Evolutionary conservation across 805 yeast species (phyloP).

Genomic region (Vanderwaltozyma yarrowii): DNA sequence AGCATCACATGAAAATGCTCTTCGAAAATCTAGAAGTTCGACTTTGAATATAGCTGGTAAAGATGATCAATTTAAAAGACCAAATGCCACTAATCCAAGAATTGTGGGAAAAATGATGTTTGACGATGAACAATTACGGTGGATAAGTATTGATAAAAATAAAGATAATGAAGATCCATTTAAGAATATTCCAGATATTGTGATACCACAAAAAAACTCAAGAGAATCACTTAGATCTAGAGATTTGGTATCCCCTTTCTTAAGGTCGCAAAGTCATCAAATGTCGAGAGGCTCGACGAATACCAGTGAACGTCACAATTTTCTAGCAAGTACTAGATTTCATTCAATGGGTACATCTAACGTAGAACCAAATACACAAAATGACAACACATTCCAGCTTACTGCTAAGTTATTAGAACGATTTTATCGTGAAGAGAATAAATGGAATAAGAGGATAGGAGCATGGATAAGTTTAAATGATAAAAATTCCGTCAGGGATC

Average conservation of each 20-base stretch:
- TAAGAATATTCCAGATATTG: slow-evolving; percentile 19
- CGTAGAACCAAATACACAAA: not conserved
- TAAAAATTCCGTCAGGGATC: slow-evolving; percentile 3
- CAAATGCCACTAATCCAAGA: slow-evolving; percentile 7
- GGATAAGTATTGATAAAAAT: slow-evolving; percentile 20
- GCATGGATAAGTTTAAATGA: slow-evolving; percentile 22
- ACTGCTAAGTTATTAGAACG: slow-evolving; percentile 15
- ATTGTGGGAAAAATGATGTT: slow-evolving; percentile 27
- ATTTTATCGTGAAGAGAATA: slow-evolving; percentile 28
- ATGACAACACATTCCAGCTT: not conserved
- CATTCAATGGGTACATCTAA: not conserved
- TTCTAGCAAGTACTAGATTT: slow-evolving; percentile 1
- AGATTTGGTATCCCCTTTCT: slow-evolving; percentile 10
- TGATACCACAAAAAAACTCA: slow-evolving; percentile 1
- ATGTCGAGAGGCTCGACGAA: too few species aligned
- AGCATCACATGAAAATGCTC: not conserved
- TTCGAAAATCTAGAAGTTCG: not conserved
- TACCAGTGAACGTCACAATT: too few species aligned
- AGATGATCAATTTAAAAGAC: not conserved
- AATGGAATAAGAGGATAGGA: slow-evolving; percentile 25
- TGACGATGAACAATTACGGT: slow-evolving; percentile 25
- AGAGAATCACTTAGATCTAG: not conserved
- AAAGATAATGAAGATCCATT: slow-evolving; percentile 25
- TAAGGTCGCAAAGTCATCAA: slow-evolving; percentile 19
- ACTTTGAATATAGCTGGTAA: not conserved